Evolutionary conservation across 495 filamentous ascomycete genomes (phyloP), one percentile per base, ranked within the genome.

Genomic region (Podospora pseudoanserina): DNA sequence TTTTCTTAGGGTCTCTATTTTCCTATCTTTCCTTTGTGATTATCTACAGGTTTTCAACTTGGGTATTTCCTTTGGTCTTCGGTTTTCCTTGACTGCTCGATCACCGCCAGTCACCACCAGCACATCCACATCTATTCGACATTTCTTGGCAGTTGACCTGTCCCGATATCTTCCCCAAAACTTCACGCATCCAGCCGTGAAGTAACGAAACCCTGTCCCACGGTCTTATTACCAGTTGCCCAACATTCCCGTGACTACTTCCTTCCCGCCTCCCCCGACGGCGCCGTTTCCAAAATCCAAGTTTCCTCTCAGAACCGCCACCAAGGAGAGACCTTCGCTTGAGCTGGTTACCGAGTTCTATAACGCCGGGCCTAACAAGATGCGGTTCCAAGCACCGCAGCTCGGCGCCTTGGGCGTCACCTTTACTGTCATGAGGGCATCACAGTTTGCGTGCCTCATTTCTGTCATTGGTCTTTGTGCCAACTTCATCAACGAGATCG

Each of bases 401-500:
- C 85, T 92, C 73, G 93, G 94, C 71, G 91, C 90, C 72, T 81
- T 96, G 60, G 92, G 91, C 70, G 86, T 87, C 64, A 91, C 87
- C 68, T 97, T 96, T 83, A 87, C 88, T 39, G 74, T 90, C 66
- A 85, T 90, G 69, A 87, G 94, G 32, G 81, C 86, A 27, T 83
- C 94, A 67, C 89, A 97, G 76, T 81, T 85, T 60, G 81, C 88
- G 62, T 89, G 85, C 23, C 88, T 98, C 68, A 86, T 97, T 70
- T 83, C 87, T 60, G 87, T 93, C 70, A 90, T 97, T 73, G 92
- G 92, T 63, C 86, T 97, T 69, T 88, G 86, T 1, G 86, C 92
- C 65, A 92, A 92, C 76, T 94, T 97, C 81, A 88, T 97, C 74
- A 86, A 87, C n/a, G 79, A 88, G 32, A 92, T 96, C 67, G 85